Conservation (phyloP, 805 yeast species). For the Pichia pseudocactophila region DNA sequence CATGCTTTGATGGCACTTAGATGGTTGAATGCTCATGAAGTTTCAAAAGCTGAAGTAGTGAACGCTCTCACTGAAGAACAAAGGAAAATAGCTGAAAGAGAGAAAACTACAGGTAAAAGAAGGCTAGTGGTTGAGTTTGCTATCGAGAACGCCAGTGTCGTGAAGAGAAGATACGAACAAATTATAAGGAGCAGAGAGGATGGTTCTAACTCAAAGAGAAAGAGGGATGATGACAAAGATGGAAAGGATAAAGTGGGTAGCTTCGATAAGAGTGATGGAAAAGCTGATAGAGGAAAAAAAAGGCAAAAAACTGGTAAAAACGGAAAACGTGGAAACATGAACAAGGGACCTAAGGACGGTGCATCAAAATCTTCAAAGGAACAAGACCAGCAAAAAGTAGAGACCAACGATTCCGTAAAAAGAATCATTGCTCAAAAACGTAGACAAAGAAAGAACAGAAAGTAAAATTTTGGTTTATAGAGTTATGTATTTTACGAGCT, state of each 20-base stretch:
- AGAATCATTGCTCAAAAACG: conserved; percentile 62
- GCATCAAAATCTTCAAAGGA: conserved; percentile 1
- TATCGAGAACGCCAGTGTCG: conserved; percentile 87
- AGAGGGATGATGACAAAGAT: conserved; percentile 19
- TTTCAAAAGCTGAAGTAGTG: conserved; percentile 56
- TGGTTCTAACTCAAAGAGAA: conserved; percentile 17
- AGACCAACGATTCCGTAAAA: conserved; percentile 41
- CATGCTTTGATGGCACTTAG: conserved; percentile 91
- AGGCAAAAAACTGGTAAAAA: conserved; percentile 9
- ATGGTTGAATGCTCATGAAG: conserved; percentile 93
- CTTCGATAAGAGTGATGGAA: conserved; percentile 22
- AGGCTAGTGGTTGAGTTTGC: conserved; percentile 92
- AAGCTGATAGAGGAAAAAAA: conserved; percentile 19
- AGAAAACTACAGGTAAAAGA: conserved; percentile 47
- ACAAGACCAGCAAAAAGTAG: neutral
- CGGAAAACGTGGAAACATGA: conserved; percentile 12
- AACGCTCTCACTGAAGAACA: conserved; percentile 70
- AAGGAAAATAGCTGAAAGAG: conserved; percentile 43
- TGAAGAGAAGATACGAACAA: conserved; percentile 79
- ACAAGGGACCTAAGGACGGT: conserved; percentile 12
- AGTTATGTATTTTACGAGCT: neutral
- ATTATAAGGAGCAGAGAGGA: conserved; percentile 25
- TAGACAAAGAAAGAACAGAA: conserved; percentile 42
- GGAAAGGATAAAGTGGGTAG: conserved; percentile 6
- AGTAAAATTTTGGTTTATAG: neutral